Conservation (phyloP, 1,284 basidiomycete genomes). For the Leccinum solheimii region DNA sequence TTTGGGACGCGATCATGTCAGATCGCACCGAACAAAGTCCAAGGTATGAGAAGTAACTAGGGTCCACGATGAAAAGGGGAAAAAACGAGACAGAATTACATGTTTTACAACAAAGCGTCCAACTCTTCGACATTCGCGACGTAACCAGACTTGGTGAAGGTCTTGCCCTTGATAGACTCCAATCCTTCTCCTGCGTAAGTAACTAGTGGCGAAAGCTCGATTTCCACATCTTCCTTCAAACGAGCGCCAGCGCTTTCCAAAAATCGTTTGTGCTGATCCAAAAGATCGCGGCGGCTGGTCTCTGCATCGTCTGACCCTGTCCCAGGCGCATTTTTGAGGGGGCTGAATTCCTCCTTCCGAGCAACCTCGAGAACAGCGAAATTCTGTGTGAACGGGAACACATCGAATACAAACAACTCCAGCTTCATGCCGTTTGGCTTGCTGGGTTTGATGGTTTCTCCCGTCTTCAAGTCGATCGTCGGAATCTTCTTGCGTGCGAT, state of each 20-base stretch:
- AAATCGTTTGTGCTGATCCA: slow-evolving; percentile 90
- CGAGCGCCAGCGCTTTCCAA: slow-evolving; percentile 78
- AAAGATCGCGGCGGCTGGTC: slow-evolving; percentile 87
- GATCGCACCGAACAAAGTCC: slow-evolving; percentile 1
- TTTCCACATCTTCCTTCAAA: slow-evolving; percentile 70
- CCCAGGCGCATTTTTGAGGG: slow-evolving; percentile 96
- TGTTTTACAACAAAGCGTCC: slow-evolving; percentile 43
- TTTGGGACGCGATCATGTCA: background rate
- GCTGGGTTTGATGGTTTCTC: slow-evolving; percentile 71
- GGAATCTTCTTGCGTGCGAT: slow-evolving; percentile 98
- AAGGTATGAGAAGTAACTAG: background rate
- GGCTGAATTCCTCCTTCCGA: slow-evolving; percentile 91
- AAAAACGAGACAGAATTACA: slow-evolving; percentile 31
- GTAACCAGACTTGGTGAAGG: slow-evolving; percentile 63
- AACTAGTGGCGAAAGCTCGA: slow-evolving; percentile 89
- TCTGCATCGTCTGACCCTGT: slow-evolving; percentile 92
- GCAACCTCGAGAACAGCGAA: slow-evolving; percentile 91
- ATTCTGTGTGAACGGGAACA: slow-evolving; percentile 88
- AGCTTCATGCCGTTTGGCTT: slow-evolving; percentile 99
- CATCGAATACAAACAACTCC: slow-evolving; percentile 98
- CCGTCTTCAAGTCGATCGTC: slow-evolving; percentile 70
- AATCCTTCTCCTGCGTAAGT: slow-evolving; percentile 94
- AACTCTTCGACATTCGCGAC: slow-evolving; percentile 51
- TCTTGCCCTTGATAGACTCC: slow-evolving; percentile 76
- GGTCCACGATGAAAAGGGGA: slow-evolving; percentile 18